A percentile compares a stretch with the other conserved stretches of the same genome.
These are phyloP conservation scores for Neospermospora avenae DNA, from an alignment of 2,329 filamentous ascomycete species.

Conservation along the genomic window DNA sequence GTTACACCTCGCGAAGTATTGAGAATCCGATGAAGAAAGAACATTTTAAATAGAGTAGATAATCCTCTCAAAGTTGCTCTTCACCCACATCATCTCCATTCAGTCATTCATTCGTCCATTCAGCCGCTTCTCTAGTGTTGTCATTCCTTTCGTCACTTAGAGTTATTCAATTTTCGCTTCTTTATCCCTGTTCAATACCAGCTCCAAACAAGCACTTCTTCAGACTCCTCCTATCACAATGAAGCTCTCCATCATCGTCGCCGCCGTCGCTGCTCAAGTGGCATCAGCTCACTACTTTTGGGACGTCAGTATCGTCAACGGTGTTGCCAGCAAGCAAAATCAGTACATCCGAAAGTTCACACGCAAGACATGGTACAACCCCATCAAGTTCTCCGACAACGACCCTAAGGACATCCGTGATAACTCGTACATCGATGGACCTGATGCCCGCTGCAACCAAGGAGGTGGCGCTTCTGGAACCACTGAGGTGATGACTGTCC, in stretches of 20 bases:
- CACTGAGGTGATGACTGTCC: constrained; percentile 1
- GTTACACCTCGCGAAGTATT: too few relatives aligned
- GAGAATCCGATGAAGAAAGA: background rate
- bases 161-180: background rate
- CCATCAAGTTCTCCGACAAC: background rate
- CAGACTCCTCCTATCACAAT: background rate
- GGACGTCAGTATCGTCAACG: background rate
- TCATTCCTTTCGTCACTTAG: background rate
- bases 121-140: background rate
- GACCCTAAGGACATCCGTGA: background rate
- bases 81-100: background rate
- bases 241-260: background rate
- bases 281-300: background rate
- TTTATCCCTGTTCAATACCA: background rate
- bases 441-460: constrained; percentile 10
- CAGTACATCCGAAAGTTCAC: background rate
- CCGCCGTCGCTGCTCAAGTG: background rate
- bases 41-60: background rate
- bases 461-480: constrained; percentile 2
- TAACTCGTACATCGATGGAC: background rate
- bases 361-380: background rate
- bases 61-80: background rate
- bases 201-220: background rate
- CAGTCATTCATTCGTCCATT: background rate
- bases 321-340: background rate